Base-by-base conservation (phyloP, 352 stramenopile species). In the Phytophthora niederhauseri region DNA sequence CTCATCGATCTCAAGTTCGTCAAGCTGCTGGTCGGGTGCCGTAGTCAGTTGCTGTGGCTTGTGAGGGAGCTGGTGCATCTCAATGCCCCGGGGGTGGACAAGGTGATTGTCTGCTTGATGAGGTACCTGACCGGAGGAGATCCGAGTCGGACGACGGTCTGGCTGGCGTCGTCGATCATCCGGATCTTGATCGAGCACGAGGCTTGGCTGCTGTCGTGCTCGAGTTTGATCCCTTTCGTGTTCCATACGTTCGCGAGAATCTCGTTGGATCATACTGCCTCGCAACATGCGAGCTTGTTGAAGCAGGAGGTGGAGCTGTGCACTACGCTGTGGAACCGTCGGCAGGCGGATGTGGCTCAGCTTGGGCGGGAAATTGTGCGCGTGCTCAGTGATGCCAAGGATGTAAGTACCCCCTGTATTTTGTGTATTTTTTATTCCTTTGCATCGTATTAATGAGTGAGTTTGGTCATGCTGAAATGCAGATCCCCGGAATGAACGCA, bases 301-400 rank as follows among this genome's bases (percentile, higher is more conserved):
- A 91, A 93, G 52, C 85, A 94, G 43, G 87, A 94, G 51, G 88
- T 91, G 36, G 84, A 95, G 0, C 52, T 95, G n/a, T 93, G 85
- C 61, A 88, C 81, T 6, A 81, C 81, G 3, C 60, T 95, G 28
- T 95, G 85, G 85, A 92, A 81, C 46, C 82, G 82, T 9, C 80
- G 84, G 15, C 84, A 93, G 31, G 63, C 70, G 1, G 86, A 92
- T 50, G 76, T 94, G 15, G 84, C 85, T 0, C 80, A 87, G 55
- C 77, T 93, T 31, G 88, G 88, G 34, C 82, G 88, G 26, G 88
- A 96, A 68, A 75, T 93, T 24, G 86, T 94, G 61, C 86, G 88
- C 17, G 77, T 96, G 14, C 70, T 93, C 11, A 92, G 89, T 31
- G 86, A 96, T 45, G 82, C 84, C 1, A 94, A 93, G 48, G 88